These are phyloP conservation scores for Nothopassalora personata DNA, from an alignment of 2,329 filamentous ascomycete genomes.

Conservation along the genomic window DNA sequence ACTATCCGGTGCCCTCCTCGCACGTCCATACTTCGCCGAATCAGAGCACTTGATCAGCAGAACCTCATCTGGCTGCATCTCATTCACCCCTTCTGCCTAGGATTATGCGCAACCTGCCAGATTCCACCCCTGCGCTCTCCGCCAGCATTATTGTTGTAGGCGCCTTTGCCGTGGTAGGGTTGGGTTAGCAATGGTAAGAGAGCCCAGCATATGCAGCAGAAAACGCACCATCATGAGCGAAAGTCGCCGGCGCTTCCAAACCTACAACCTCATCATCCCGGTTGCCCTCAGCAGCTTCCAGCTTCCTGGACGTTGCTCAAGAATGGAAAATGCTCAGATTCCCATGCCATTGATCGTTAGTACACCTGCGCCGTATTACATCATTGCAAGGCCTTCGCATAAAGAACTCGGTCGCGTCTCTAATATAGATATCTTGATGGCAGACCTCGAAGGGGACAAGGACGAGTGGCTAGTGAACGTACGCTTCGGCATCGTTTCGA, in stretches of 20 bases:
- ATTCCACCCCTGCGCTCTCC: background rate
- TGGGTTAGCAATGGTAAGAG: background rate
- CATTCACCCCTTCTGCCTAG: background rate
- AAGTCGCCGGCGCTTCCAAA: background rate
- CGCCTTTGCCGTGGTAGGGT: slow-evolving; percentile 6
- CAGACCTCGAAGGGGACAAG: no score
- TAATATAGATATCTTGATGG: no score
- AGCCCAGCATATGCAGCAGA: no score
- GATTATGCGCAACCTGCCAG: background rate
- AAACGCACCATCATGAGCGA: background rate
- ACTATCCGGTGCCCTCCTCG: slow-evolving; percentile 3
- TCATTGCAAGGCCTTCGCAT: no score
- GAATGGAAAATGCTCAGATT: no score
- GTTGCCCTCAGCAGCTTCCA: background rate
- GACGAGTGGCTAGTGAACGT: no score
- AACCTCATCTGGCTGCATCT: slow-evolving; percentile 5
- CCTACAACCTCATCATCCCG: background rate
- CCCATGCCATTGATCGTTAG: no score
- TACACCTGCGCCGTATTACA: background rate
- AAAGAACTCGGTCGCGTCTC: no score
- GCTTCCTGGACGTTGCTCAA: no score
- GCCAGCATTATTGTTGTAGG: background rate
- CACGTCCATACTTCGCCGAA: background rate
- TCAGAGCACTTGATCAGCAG: slow-evolving; percentile 7
- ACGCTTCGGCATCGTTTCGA: no score